Conservation (phyloP, 2,329 filamentous ascomycete genomes). For the Sporothrix variecibatus region DNA sequence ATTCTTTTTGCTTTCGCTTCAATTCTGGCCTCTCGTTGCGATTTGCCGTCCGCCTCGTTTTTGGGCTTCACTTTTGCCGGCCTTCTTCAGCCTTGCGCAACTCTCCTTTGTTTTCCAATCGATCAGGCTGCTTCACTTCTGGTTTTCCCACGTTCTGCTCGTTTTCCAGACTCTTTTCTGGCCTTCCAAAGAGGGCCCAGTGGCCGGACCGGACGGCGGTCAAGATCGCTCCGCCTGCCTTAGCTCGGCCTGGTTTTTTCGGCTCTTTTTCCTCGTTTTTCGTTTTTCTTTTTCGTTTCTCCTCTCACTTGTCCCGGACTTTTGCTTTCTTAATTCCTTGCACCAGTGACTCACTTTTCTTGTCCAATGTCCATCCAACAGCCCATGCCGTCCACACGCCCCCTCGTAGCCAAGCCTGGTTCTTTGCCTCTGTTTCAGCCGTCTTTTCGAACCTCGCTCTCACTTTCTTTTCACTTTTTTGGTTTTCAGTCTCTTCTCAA, state of each 20-base stretch:
- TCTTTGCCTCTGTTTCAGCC: constrained; percentile 16
- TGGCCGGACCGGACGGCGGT: not conserved
- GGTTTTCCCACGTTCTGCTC: not conserved
- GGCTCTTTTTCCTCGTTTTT: not conserved
- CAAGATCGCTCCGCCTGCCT: constrained; percentile 1
- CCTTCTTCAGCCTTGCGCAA: constrained; percentile 13
- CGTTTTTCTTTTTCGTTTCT: not conserved
- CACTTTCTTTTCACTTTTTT: not conserved
- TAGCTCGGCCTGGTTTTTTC: not conserved
- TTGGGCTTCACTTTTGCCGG: not conserved
- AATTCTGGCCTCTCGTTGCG: not conserved
- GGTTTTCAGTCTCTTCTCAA: not conserved
- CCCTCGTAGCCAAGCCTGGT: not conserved
- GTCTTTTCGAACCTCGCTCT: not conserved
- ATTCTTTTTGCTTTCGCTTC: not conserved
- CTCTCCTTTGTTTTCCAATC: constrained; percentile 1
- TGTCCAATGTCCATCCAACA: not conserved
- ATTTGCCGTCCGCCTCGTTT: constrained; percentile 9
- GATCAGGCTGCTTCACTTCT: not conserved
- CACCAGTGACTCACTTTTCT: constrained; percentile 12
- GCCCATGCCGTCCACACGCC: not conserved
- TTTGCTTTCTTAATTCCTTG: not conserved
- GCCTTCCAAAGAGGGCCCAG: not conserved
- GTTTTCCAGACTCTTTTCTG: not conserved
- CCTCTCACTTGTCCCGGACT: not conserved